Conservation (phyloP, 495 filamentous ascomycete genomes). For the Aspergillus incahuasiensis region DNA sequence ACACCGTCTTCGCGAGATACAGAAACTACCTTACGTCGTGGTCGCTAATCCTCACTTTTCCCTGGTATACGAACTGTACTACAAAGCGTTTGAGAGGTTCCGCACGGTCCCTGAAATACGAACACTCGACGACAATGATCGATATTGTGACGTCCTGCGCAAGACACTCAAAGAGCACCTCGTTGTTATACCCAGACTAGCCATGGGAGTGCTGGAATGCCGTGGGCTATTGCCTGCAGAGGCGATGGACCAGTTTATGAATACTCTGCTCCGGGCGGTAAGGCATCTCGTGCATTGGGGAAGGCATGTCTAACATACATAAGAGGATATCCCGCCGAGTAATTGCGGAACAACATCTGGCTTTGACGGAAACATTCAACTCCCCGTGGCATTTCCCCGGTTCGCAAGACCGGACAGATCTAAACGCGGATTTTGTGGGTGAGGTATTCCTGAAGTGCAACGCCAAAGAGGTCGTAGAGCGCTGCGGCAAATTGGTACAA, state of each 20-base stretch:
- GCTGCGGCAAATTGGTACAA: conserved; percentile 68
- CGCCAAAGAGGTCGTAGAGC: conserved; percentile 80
- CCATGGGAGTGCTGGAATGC: conserved; percentile 90
- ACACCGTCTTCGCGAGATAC: conserved; percentile 95
- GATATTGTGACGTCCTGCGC: conserved; percentile 75
- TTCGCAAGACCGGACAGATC: conserved; percentile 57
- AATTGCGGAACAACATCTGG: conserved; percentile 95
- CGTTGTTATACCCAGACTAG: conserved; percentile 86
- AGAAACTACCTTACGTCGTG: conserved; percentile 91
- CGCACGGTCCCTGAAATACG: conserved; percentile 79
- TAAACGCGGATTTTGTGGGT: conserved; percentile 82
- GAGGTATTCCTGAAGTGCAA: conserved; percentile 95
- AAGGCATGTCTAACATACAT: neutral
- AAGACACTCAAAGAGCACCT: conserved; percentile 81
- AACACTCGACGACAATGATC: conserved; percentile 85
- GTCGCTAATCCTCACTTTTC: conserved; percentile 92
- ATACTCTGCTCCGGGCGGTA: conserved; percentile 85
- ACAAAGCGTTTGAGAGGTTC: conserved; percentile 87
- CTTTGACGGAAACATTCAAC: conserved; percentile 94
- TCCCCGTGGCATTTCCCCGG: conserved; percentile 87
- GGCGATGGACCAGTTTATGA: conserved; percentile 91
- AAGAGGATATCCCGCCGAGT: conserved; percentile 93
- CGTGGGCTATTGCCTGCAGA: conserved; percentile 70
- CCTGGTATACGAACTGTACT: conserved; percentile 95
- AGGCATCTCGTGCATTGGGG: conserved; percentile 18